Evolutionary conservation across 257 asterid species (phyloP).

Genomic region (Solanum sitiens): DNA sequence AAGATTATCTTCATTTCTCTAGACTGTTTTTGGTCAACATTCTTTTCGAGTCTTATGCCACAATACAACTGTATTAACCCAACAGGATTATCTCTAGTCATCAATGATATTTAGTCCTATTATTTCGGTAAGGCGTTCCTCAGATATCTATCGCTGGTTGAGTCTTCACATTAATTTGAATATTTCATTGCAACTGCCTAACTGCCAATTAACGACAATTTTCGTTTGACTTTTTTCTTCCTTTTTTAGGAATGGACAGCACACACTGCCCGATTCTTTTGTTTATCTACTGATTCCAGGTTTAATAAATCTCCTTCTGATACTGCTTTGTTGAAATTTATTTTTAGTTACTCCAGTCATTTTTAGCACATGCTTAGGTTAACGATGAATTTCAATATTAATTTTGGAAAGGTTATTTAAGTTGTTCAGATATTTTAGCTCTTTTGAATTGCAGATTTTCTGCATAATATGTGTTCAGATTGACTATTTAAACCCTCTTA

Average conservation of each 20-base stretch:
- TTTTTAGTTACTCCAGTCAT: not conserved
- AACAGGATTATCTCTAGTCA: not conserved
- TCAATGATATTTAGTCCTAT: not conserved
- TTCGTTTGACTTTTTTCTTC: not conserved
- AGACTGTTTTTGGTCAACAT: not conserved
- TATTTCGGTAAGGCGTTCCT: not conserved
- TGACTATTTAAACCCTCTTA: not conserved
- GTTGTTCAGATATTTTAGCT: not conserved
- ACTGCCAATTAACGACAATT: not conserved
- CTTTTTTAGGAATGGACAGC: slow-evolving; percentile 69
- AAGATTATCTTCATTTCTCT: not conserved
- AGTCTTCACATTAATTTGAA: not conserved
- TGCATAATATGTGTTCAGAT: not conserved
- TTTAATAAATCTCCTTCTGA: slow-evolving; percentile 1
- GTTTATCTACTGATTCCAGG: slow-evolving; percentile 96
- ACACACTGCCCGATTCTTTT: slow-evolving; percentile 65
- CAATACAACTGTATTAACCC: not conserved
- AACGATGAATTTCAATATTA: not conserved
- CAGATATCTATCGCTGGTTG: not conserved
- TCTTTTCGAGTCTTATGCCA: not conserved
- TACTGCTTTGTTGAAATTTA: not conserved
- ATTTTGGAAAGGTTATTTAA: not conserved
- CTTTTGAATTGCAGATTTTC: not conserved
- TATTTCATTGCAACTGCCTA: not conserved
- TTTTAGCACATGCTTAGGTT: not conserved